Conservation (phyloP, 495 filamentous ascomycete genomes). For the Penicillium daleae region DNA sequence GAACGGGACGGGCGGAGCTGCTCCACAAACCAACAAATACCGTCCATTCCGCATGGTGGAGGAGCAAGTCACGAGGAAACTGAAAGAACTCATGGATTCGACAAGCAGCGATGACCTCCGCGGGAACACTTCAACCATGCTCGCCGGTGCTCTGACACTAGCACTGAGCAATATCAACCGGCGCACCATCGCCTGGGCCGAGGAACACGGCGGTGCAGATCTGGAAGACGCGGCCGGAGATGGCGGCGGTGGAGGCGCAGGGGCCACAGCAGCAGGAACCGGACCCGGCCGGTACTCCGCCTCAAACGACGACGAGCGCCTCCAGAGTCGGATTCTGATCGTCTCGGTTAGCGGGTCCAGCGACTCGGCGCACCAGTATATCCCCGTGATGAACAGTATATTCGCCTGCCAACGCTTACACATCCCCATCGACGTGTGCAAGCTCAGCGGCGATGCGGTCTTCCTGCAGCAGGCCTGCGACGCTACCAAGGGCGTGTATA, state of each 20-base stretch:
- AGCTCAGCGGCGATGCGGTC: slow-evolving; percentile 83
- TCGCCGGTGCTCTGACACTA: slow-evolving; percentile 88
- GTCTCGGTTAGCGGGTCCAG: slow-evolving; percentile 80
- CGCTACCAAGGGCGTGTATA: slow-evolving; percentile 86
- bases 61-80: slow-evolving; percentile 68
- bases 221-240: slow-evolving; percentile 36
- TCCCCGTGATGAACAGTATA: slow-evolving; percentile 95
- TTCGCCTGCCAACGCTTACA: slow-evolving; percentile 85
- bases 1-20: slow-evolving; percentile 27
- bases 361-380: slow-evolving; percentile 87
- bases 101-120: slow-evolving; percentile 64
- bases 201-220: slow-evolving; percentile 48
- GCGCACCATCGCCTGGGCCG: slow-evolving; percentile 50
- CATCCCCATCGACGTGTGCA: slow-evolving; percentile 88
- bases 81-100: slow-evolving; percentile 67
- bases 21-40: slow-evolving; percentile 81
- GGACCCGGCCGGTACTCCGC: slow-evolving; percentile 45
- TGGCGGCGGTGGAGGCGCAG: slow-evolving; percentile 29
- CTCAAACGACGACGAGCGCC: slow-evolving; percentile 39
- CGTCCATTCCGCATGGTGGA: slow-evolving; percentile 88
- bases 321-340: slow-evolving; percentile 88
- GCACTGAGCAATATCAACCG: slow-evolving; percentile 88
- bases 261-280: slow-evolving; percentile 36
- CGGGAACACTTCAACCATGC: slow-evolving; percentile 70
- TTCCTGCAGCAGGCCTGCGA: slow-evolving; percentile 94